These are phyloP conservation scores for Carex sylvatica DNA, from an alignment of 202 grass and related monocot species.

Conservation along the genomic window DNA sequence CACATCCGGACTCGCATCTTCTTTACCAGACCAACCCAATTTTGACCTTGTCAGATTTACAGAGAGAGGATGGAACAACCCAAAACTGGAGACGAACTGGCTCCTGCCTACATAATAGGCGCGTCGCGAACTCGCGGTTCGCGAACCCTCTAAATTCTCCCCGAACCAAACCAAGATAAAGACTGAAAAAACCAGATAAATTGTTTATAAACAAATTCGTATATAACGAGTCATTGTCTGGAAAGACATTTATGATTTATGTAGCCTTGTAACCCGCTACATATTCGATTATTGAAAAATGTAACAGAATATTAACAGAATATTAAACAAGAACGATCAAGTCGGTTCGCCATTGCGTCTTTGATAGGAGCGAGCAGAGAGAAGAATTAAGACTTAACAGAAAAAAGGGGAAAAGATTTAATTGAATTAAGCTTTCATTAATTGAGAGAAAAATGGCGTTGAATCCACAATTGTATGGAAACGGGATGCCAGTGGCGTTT, in stretches of 20 bases:
- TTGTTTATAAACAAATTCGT: neutral
- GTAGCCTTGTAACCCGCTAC: neutral
- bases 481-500: conserved; percentile 90
- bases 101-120: neutral
- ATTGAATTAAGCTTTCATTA: neutral
- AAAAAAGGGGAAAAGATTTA: neutral
- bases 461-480: conserved; percentile 88
- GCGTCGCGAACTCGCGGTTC: conserved; percentile 7
- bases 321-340: neutral
- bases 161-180: neutral
- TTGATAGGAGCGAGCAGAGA: neutral
- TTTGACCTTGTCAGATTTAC: neutral
- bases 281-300: neutral
- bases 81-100: neutral
- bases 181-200: neutral
- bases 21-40: neutral
- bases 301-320: neutral
- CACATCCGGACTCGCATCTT: neutral
- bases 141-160: conserved; percentile 6
- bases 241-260: neutral
- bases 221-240: neutral
- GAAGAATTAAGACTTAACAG: neutral
- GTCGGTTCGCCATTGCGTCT: neutral
- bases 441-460: conserved; percentile 54
- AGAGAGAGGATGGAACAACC: neutral